Base-by-base conservation (phyloP, 371 early-diverging fungal species). In the Amoeboaphelidium occidentale region DNA sequence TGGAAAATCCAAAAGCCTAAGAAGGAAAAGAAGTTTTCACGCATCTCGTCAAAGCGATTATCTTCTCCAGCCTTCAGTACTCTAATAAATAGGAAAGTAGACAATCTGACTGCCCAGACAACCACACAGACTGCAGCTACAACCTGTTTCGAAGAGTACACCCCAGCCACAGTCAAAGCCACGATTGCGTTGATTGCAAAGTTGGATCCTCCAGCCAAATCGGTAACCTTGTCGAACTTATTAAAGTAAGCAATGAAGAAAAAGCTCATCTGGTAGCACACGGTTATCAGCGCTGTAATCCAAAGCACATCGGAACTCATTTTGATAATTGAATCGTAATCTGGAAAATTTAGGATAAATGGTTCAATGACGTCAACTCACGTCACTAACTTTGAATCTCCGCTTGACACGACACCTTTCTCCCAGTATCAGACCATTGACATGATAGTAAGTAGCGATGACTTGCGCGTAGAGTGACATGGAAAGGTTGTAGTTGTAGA, bases 81-180 rank as follows among this genome's bases (percentile, higher is more conserved):
- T 26, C 48, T 27, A 3, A 6, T 14, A 12, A 26, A 6, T 26
- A 48, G 26, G 23, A 48, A 48, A 4, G 14, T 4, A 13, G 28
- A 26, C n/a, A 48, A 39, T 48, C 48, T 48, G 2, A 48, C 48
- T 4, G 32, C 48, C 48, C 48, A 48, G n/a, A 20, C 39, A 32
- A 48, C n/a, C 2, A 20, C 26, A 27, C 20, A n/a, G 2, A 26
- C 32, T 6, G n/a, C 21, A 2, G 39, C 32, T 6, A 48, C 26
- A 6, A 39, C 32, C 20, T 48, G 27, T 22, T 23, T 44, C 20
- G 44, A 23, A 17, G 4, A 10, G 20, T 17, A 44, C 6, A 21
- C 20, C 6, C 23, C 21, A 6, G 14, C 21, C 4, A 44, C 4
- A 6, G 6, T 6, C 14, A 44, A 22, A 4, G 23, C 10, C 20